These are phyloP conservation scores for Eucalyptus regnans DNA, from an alignment of 345 rosid species.

Conservation along the genomic window DNA sequence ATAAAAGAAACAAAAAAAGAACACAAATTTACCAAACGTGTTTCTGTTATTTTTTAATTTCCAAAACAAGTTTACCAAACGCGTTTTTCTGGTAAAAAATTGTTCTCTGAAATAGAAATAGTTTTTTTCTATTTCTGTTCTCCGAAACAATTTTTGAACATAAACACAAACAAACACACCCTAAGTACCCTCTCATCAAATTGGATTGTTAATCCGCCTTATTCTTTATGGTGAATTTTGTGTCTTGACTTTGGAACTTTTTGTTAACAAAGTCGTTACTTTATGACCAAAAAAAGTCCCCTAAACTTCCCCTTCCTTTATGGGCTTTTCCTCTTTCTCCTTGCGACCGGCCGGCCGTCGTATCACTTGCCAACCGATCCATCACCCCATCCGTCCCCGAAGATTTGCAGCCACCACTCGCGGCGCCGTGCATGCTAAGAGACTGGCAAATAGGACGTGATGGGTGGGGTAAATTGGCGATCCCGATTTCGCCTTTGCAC, in stretches of 20 bases:
- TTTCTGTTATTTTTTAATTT: too few species aligned
- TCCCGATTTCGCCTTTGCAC: fast-evolving
- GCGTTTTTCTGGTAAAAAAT: too few species aligned
- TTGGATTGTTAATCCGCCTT: fast-evolving
- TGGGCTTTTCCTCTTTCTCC: not conserved
- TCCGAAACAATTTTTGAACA: too few species aligned
- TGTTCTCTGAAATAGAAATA: too few species aligned
- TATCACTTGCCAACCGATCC: not conserved
- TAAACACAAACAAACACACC: too few species aligned
- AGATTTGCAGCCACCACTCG: not conserved
- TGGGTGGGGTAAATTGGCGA: not conserved
- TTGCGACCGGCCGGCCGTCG: fast-evolving
- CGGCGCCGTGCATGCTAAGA: not conserved
- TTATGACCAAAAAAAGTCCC: fast-evolving
- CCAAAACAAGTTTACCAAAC: too few species aligned
- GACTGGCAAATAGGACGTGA: not conserved
- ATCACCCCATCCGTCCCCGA: fast-evolving
- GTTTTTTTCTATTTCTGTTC: too few species aligned
- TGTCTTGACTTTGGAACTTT: not conserved
- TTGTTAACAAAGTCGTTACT: not conserved
- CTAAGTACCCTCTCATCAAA: not conserved
- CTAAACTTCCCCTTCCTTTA: not conserved
- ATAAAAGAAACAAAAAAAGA: too few species aligned
- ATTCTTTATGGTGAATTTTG: too few species aligned
- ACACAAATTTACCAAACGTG: too few species aligned